Evolutionary conservation across 495 filamentous ascomycete genomes (phyloP), one percentile per base, ranked within the genome.

Genomic region (Hypoxylon cercidicola): DNA sequence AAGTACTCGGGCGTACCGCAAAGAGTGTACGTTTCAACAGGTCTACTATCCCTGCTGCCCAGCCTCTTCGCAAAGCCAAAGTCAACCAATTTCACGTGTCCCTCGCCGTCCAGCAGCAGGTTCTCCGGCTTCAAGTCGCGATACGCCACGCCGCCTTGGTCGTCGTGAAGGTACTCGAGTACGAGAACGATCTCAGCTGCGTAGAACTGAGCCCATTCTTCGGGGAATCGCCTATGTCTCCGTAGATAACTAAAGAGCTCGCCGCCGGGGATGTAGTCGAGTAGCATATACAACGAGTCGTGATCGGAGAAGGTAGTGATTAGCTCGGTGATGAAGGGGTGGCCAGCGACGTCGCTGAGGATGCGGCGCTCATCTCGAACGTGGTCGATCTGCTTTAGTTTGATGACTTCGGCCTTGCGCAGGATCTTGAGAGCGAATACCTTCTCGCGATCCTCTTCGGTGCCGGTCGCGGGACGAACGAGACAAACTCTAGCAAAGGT

Each of bases 1-100:
- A 99, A 84, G 74, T 99, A 99, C 71, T 99, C 95, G 21, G 94
- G 95, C 0, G 95, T 99, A 19, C 95, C 95, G 70, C 95, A 98
- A 2, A 97, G 84, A 6, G 95, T 99, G 74, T 97, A 98, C 3
- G 94, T 99, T 79, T 97, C 93, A 66, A 86, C 88, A 80, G 78
- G 74, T 57, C 75, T 73, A 37, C 76, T 72, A 53, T 74, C 76
- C 67, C 75, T 75, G 49, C 77, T 77, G 23, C 86, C 87, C 20
- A 93, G 74, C 66, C 89, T 83, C 80, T 98, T 98, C 25, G 95
- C 95, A 72, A 99, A 98, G 0, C 95, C 95, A 77, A 99, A 99
- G 76, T 99, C 95, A n/a, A 98, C 94, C 34, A 98, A 82, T 76
- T 95, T 97, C 72, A 99, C 86, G 76, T 99, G 95, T 4, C 95